Conservation (phyloP, 2,329 filamentous ascomycete genomes). For the Phoma sp. region DNA sequence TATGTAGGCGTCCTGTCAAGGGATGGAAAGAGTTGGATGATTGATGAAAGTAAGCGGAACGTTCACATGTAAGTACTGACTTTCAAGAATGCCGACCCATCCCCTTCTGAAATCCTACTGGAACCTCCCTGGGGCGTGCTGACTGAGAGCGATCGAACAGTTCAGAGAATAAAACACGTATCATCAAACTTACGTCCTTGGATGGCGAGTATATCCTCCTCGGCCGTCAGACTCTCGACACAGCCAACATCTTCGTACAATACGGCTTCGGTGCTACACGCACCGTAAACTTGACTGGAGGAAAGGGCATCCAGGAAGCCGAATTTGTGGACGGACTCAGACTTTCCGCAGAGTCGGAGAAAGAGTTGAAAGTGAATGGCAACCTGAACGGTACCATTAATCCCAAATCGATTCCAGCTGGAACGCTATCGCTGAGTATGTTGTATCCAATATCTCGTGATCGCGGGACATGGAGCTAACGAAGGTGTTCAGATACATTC, state of each 20-base stretch:
- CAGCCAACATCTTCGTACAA: slow-evolving; percentile 44
- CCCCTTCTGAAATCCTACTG: too few relatives aligned
- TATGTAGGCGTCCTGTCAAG: slow-evolving; percentile 13
- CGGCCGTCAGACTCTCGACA: slow-evolving; percentile 35
- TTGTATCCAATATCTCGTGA: neutral
- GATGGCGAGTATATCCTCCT: slow-evolving; percentile 45
- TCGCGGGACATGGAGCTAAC: neutral
- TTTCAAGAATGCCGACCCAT: neutral
- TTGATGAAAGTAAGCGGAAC: slow-evolving; percentile 39
- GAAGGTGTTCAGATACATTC: slow-evolving; percentile 28
- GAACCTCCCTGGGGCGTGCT: too few relatives aligned
- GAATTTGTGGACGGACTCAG: slow-evolving; percentile 16
- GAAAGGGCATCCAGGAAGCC: slow-evolving; percentile 29
- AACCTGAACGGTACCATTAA: neutral
- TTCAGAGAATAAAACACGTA: slow-evolving; percentile 40
- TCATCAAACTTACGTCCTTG: slow-evolving; percentile 43
- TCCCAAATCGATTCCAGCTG: neutral
- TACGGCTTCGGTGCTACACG: slow-evolving; percentile 43
- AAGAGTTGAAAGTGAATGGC: neutral
- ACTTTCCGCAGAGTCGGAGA: neutral
- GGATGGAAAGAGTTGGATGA: slow-evolving; percentile 44
- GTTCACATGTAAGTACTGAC: slow-evolving; percentile 28
- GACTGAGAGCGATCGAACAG: slow-evolving; percentile 1
- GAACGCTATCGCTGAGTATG: neutral
- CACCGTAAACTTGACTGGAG: slow-evolving; percentile 39